Base-by-base conservation (phyloP, 305 asterid species). In the Striga hermonthica region DNA sequence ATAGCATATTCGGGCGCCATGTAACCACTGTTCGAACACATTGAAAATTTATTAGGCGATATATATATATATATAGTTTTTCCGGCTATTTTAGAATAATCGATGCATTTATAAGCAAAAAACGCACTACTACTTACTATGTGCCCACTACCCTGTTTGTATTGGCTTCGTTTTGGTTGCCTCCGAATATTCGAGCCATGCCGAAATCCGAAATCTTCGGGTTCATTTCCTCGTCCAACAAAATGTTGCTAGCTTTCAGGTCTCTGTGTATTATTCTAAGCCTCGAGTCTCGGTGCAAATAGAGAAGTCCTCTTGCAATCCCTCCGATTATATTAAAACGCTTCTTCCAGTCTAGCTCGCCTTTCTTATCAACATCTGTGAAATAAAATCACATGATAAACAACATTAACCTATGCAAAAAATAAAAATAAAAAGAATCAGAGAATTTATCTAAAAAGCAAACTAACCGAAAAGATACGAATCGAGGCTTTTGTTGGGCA, bases 1-100 rank as follows among this genome's bases (percentile, higher is more conserved):
- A 91, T 88, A 28, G 97, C 97, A 79, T 90, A 90, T 72, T 90
- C 97, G 0, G 97, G 97, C 40, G 97, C 91, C 95, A 90, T 86
- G 70, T 90, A 90, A 39, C 97, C 97, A 64, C 97, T 90, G 71
- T 6, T 43, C 9, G 49, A 7, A 22, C 31, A 22, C 31, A 22
- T 2, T 0, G 31, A 22, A 2, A 22, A 22, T 22, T 22, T 0
- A 22, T 22, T 22, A 54, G 43, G 5, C 36, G 4, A 34, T 57
- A 57, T 2, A 35, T 4, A 10, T 15, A 54, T 12, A 22, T 13
- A 55, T 36, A 9, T 9, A 49, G 38, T 15, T 36, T 4, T 67
- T 52, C 14, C 8, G n/a, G 7, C 10, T 3, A 41, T 6, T 41
- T 6, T 41, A 41, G 7, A 41, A 41, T 41, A 39, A 39, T 39